Evolutionary conservation across 2,329 filamentous ascomycete genomes (phyloP), one percentile per base, ranked within the genome.

Genomic region (Cylindrodendrum hubeiense): DNA sequence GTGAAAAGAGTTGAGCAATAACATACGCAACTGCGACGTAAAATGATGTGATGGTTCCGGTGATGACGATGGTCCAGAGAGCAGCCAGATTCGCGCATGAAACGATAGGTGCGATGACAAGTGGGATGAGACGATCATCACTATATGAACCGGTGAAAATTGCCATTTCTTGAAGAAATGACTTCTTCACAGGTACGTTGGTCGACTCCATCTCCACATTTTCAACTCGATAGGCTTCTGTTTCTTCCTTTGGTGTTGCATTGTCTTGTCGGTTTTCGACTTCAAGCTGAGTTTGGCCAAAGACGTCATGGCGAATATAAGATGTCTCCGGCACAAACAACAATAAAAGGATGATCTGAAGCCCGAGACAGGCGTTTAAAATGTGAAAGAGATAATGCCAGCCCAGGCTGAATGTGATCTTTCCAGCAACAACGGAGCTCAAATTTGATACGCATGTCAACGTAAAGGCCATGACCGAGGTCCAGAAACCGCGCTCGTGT

Each of bases 251-350:
- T 2, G 21, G 10, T 21, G 13, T 22, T 24, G 21, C 12, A 21
- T 26, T 12, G 3, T 4, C 4, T 12, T 13, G n/a, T n/a, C n/a
- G 2, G 10, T 44, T 5, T 7, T 17, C 24, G 21, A 22, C 7
- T 5, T n/a, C 53, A 5, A 19, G 3, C 5, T 55, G 53, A 24
- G 56, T 51, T n/a, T 60, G 55, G 15, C 57, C 52, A 26, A 52
- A 26, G 5, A 9, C 22, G 3, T 19, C 8, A 1, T 50, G 13
- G 17, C 50, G 60, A 15, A 28, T 60, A 15, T 52, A 66, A 4
- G 39, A 26, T 6, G 63, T 66, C n/a, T 66, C 63, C 1, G 63
- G 59, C 2, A 50, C 47, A 13, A 63, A 63, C 5, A 66, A 21
- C 12, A 63, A 24, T 5, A 63, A 50, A 5, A 66, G 21, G 10